phyloP scores from a whole-genome alignment of 345 rosid species.

The Mallotus nudiflorus region DNA sequence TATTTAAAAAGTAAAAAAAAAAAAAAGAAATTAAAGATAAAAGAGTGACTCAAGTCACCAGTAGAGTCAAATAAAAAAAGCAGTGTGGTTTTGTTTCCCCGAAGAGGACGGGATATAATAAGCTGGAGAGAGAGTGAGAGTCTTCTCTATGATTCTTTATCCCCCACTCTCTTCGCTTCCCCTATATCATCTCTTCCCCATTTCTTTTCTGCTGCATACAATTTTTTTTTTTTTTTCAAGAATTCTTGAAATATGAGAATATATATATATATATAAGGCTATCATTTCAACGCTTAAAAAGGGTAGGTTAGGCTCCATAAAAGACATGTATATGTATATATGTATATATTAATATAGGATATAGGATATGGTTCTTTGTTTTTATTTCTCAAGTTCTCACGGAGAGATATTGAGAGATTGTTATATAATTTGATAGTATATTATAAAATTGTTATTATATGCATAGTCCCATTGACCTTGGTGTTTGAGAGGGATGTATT shows the following conservation, averaged over 20 bases:
- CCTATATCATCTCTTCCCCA: background rate
- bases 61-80: too few species aligned
- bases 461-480: constrained; percentile 35
- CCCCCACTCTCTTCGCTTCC: constrained; percentile 40
- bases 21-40: too few species aligned
- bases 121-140: constrained; percentile 43
- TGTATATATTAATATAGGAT: background rate
- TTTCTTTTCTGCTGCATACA: background rate
- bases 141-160: constrained; percentile 35
- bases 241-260: background rate
- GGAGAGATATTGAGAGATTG: constrained; percentile 2
- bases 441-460: background rate
- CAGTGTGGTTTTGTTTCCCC: constrained; percentile 59
- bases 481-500: background rate
- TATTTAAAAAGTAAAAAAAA: too few species aligned
- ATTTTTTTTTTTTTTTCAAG: background rate
- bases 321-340: constrained; percentile 6
- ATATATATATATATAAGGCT: constrained; percentile 11
- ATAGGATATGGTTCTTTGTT: background rate
- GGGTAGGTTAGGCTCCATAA: background rate
- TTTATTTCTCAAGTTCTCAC: background rate
- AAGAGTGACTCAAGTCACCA: too few species aligned
- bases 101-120: constrained; percentile 60
- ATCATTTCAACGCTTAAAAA: background rate
- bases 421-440: background rate